phyloP scores from a whole-genome alignment of 306 rosid species.

The Rosa lucieae region DNA sequence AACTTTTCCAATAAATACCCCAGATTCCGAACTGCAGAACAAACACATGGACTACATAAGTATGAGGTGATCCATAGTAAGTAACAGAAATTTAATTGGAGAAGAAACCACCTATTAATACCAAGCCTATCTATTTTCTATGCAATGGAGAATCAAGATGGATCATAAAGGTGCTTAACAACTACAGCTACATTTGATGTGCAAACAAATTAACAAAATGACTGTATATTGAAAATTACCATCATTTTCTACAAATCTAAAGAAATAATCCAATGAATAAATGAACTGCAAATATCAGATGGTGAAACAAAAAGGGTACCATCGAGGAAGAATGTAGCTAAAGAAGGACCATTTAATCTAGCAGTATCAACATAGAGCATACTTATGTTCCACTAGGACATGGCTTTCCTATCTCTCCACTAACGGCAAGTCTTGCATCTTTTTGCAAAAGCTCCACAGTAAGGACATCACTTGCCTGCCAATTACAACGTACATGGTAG shows the following conservation, averaged over 20 bases:
- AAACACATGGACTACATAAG: not conserved
- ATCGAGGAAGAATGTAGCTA: not conserved
- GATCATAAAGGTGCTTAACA: not conserved
- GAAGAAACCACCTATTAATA: not conserved
- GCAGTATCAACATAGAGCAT: conserved; percentile 1
- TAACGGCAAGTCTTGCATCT: conserved; percentile 83
- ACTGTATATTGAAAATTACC: too few species aligned
- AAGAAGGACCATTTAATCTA: conserved; percentile 13
- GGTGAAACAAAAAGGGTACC: not conserved
- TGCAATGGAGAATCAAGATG: not conserved
- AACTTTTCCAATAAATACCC: too few species aligned
- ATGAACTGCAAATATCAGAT: not conserved
- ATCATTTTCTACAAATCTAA: not conserved
- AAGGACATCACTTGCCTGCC: conserved; percentile 93
- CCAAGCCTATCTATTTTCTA: not conserved
- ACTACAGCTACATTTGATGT: not conserved
- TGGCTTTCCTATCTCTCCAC: conserved; percentile 78
- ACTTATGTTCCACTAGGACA: conserved; percentile 93
- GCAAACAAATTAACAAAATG: not conserved
- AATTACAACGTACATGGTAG: conserved; percentile 26
- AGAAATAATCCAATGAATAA: not conserved
- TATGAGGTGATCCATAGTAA: not conserved
- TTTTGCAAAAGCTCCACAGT: conserved; percentile 96
- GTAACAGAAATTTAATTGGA: not conserved
- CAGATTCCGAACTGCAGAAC: too few species aligned